Percentiles rank a stretch among this genome's conserved stretches.
Evolutionary conservation across 768 basidiomycete genomes (phyloP).

Genomic region (Collybia sp.): DNA sequence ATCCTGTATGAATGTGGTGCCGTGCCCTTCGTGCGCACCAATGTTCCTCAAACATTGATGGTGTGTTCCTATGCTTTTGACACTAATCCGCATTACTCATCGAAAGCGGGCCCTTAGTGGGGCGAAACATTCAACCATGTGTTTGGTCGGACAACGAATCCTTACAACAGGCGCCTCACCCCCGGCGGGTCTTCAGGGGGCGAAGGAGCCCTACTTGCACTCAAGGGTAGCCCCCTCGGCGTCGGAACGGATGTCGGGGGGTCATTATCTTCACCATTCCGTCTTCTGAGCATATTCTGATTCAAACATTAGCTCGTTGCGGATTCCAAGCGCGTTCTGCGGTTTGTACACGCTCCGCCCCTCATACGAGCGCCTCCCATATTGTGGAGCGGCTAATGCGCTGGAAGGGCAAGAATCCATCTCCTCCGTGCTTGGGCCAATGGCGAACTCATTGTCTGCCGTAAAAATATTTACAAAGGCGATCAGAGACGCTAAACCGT

Average conservation of each 20-base stretch:
- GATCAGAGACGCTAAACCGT: slow-evolving; percentile 45
- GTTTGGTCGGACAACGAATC: slow-evolving; percentile 60
- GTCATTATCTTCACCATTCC: slow-evolving; percentile 22
- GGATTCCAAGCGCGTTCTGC: slow-evolving; percentile 53
- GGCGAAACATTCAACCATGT: slow-evolving; percentile 61
- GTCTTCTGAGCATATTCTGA: background rate
- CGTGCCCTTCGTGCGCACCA: slow-evolving; percentile 51
- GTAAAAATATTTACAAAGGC: slow-evolving; percentile 50
- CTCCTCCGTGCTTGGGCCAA: slow-evolving; percentile 52
- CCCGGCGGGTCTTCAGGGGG: slow-evolving; percentile 66
- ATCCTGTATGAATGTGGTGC: slow-evolving; percentile 53
- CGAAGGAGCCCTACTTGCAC: slow-evolving; percentile 57
- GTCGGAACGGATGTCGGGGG: slow-evolving; percentile 64
- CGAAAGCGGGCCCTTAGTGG: slow-evolving; percentile 22
- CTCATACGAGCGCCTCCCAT: slow-evolving; percentile 51
- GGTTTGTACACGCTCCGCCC: slow-evolving; percentile 58
- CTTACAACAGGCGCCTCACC: slow-evolving; percentile 51
- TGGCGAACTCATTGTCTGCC: slow-evolving; percentile 45
- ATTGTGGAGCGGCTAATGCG: slow-evolving; percentile 45
- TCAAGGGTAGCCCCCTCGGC: slow-evolving; percentile 56
- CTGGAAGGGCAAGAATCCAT: slow-evolving; percentile 54
- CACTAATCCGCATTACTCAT: background rate
- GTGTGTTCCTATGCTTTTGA: slow-evolving; percentile 15
- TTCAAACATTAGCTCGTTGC: slow-evolving; percentile 36
- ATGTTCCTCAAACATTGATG: slow-evolving; percentile 54